Evolutionary conservation across 2,329 filamentous ascomycete species (phyloP).

Genomic region (Neocatenulostroma microsporum): DNA sequence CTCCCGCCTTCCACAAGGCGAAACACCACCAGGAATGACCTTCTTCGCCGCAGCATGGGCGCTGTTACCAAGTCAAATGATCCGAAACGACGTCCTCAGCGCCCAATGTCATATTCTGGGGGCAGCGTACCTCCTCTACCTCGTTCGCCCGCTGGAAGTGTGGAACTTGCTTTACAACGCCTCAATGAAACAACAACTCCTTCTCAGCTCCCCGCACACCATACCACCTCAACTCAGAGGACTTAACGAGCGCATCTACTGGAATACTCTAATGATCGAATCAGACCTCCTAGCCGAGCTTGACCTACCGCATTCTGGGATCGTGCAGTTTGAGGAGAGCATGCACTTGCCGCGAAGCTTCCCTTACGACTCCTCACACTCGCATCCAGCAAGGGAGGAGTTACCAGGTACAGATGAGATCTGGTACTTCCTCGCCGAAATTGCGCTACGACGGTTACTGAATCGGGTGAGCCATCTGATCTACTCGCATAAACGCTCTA

Average conservation of each 20-base stretch:
- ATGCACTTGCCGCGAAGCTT: constrained; percentile 73
- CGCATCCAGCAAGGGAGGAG: constrained; percentile 35
- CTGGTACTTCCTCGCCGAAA: constrained; percentile 81
- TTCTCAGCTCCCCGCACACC: constrained; percentile 65
- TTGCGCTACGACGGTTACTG: constrained; percentile 66
- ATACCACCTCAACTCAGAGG: constrained; percentile 64
- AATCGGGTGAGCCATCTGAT: constrained; percentile 27
- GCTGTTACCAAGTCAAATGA: constrained; percentile 69
- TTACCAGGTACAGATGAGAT: constrained; percentile 60
- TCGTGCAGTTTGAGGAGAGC: constrained; percentile 73
- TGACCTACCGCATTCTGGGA: constrained; percentile 73
- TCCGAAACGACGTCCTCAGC: constrained; percentile 66
- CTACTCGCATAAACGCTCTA: constrained; percentile 55
- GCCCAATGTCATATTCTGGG: constrained; percentile 75
- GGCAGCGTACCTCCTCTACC: constrained; percentile 73
- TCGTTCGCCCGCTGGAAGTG: constrained; percentile 73
- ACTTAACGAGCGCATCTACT: constrained; percentile 70
- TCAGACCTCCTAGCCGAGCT: constrained; percentile 18
- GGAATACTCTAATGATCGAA: constrained; percentile 48
- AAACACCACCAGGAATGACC: constrained; percentile 65
- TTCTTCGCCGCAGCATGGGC: constrained; percentile 78
- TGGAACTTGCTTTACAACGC: constrained; percentile 74
- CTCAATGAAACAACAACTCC: constrained; percentile 71
- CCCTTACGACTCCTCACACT: constrained; percentile 58
- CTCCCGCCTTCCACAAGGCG: constrained; percentile 58